These are phyloP conservation scores for Chlamydomonas schloesseri DNA, from an alignment of 139 green algal genomes.

Conservation along the genomic window DNA sequence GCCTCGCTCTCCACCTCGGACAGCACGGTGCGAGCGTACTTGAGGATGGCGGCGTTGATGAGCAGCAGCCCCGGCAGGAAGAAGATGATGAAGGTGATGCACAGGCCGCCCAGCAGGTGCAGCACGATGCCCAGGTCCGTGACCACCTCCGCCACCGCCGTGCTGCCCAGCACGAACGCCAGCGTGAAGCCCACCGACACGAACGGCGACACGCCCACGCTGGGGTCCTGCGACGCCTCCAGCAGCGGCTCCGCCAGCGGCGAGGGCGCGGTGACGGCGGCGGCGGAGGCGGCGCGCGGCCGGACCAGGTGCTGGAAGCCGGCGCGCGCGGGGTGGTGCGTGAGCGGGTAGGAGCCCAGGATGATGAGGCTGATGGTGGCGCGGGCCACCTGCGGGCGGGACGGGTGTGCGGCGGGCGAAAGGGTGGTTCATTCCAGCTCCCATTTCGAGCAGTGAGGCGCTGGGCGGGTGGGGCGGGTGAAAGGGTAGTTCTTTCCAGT, in stretches of 20 bases:
- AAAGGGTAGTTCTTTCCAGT: not conserved
- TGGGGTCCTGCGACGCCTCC: not conserved
- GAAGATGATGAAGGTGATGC: constrained; percentile 76
- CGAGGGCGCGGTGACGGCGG: too few relatives aligned
- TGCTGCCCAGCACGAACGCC: constrained; percentile 36
- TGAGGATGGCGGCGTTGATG: constrained; percentile 36
- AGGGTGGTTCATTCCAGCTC: too few relatives aligned
- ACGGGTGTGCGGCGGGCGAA: too few relatives aligned
- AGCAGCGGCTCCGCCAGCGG: not conserved
- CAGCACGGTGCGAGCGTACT: not conserved
- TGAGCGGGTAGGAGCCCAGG: constrained; percentile 30
- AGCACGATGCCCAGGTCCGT: constrained; percentile 75
- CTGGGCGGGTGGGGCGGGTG: not conserved
- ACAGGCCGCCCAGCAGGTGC: constrained; percentile 73
- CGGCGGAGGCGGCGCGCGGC: not conserved
- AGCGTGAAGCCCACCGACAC: constrained; percentile 27
- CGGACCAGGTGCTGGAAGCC: constrained; percentile 36
- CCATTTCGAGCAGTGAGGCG: too few relatives aligned
- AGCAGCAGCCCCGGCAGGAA: constrained; percentile 69
- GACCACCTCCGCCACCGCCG: constrained; percentile 62
- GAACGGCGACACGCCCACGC: not conserved
- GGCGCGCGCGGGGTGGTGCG: constrained; percentile 24
- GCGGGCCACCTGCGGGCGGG: constrained; percentile 10
- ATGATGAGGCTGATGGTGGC: constrained; percentile 19
- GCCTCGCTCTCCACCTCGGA: not conserved